These are phyloP conservation scores for Gastrolobium bilobum DNA, from an alignment of 306 rosid genomes.

Conservation along the genomic window DNA sequence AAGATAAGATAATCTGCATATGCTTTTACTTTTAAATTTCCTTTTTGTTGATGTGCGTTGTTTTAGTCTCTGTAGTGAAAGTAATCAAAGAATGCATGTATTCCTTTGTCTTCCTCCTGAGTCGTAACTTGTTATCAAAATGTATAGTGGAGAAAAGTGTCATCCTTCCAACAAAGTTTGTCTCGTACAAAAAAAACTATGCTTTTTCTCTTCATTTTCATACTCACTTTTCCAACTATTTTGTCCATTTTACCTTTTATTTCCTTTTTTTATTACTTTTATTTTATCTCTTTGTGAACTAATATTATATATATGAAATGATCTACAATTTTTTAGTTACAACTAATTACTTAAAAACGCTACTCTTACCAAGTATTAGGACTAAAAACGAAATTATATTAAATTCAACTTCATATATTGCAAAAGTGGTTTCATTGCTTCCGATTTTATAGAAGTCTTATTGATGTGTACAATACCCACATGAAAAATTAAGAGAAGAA, in stretches of 20 bases:
- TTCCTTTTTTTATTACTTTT: neutral
- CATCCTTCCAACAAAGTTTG: slow-evolving; percentile 36
- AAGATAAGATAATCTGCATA: neutral
- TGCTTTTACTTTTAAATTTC: neutral
- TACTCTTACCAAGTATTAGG: neutral
- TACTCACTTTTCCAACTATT: neutral
- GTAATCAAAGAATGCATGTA: neutral
- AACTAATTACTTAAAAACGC: too few relatives aligned
- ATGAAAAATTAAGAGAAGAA: too few relatives aligned
- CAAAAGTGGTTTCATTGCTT: neutral
- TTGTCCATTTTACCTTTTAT: neutral
- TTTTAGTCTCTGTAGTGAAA: neutral
- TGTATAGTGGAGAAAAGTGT: slow-evolving; percentile 1
- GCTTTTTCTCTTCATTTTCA: neutral
- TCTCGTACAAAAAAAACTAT: neutral
- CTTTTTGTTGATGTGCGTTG: neutral
- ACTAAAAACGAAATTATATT: neutral
- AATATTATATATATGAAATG: neutral
- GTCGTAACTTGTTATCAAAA: neutral
- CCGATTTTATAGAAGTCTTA: neutral
- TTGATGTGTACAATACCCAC: neutral
- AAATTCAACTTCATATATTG: neutral
- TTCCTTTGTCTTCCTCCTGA: neutral
- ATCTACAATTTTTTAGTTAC: neutral
- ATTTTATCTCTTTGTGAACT: neutral